Evolutionary conservation across 495 filamentous ascomycete species (phyloP).

Genomic region (Lophiotrema nucula): DNA sequence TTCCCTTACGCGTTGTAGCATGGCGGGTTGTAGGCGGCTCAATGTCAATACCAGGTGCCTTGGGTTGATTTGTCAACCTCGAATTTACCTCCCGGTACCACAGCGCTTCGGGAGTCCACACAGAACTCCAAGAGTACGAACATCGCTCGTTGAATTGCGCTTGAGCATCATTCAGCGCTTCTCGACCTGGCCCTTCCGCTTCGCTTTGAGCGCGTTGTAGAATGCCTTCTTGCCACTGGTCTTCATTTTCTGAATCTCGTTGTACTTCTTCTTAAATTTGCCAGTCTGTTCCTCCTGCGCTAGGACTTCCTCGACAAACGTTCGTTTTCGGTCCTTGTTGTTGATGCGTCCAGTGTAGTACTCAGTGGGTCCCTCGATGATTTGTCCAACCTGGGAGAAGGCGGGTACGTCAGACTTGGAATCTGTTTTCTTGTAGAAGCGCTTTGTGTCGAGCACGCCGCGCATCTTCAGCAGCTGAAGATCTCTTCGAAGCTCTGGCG

Average conservation of each 20-base stretch:
- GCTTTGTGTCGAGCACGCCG: constrained; percentile 80
- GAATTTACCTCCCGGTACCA: too few species aligned
- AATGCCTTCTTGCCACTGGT: constrained; percentile 69
- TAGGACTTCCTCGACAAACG: constrained; percentile 85
- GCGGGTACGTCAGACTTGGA: constrained; percentile 65
- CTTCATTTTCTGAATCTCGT: constrained; percentile 65
- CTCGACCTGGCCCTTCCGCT: constrained; percentile 48
- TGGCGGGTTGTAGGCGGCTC: too few species aligned
- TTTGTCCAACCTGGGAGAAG: constrained; percentile 83
- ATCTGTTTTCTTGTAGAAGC: constrained; percentile 86
- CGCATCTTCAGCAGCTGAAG: constrained; percentile 85
- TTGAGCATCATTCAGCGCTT: constrained; percentile 28
- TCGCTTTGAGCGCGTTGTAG: constrained; percentile 65
- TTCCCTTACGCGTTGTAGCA: too few species aligned
- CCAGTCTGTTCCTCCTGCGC: constrained; percentile 58
- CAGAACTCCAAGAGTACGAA: too few species aligned
- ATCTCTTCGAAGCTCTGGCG: constrained; percentile 81
- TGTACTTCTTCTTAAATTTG: constrained; percentile 69
- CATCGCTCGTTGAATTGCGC: too few species aligned
- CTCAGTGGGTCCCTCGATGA: constrained; percentile 86
- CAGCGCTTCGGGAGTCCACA: too few species aligned
- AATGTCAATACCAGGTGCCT: too few species aligned
- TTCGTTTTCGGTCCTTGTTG: constrained; percentile 85
- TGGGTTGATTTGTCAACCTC: too few species aligned
- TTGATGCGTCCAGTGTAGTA: constrained; percentile 74